Base-by-base conservation (phyloP, 345 rosid species). In the Corchorus capsularis region DNA sequence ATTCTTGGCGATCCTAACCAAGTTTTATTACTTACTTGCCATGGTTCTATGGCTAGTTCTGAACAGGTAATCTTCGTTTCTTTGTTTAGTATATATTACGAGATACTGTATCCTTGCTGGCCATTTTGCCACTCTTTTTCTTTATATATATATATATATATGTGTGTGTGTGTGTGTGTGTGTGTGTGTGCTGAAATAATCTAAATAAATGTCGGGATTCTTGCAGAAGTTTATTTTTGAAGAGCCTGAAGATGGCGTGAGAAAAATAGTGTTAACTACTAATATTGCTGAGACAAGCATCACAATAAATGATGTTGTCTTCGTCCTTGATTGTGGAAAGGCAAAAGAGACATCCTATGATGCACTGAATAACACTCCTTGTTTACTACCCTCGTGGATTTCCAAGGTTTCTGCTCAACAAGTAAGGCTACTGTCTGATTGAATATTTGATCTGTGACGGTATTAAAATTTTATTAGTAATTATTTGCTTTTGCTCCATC, bases 231-330 rank as follows among this genome's bases (percentile, higher is more conserved):
- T 90, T 80, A 94, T 94, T 86, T 94, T 94, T 88, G 95, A 94
- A 75, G 87, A 83, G 81, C 88, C 97, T 67, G 87, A 89, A 67
- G 78, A 75, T 82, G 98, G 95, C 75, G 93, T 90, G 73, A 86
- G 98, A 79, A 94, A 94, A 86, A 87, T 94, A 67, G 95, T 94
- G 71, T 87, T 94, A 20, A 90, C 97, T 62, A 94, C 98, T 22
- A 94, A 94, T 85, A 94, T 94, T 78, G 94, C 98, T 32, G 98
- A 94, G 90, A 94, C 98, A 71, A 93, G 98, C 87, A 93, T 94
- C 84, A 94, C 97, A 37, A 90, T 94, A 57, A 87, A 91, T 77
- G 98, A 94, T 79, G 91, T 91, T 78, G 89, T 90, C 73, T 94
- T 89, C 71, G 98, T 94, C 82, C 81, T 94, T 27, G 98, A 94